Evolutionary conservation across 495 filamentous ascomycete genomes (phyloP).

Genomic region (Sporormia fimetaria): DNA sequence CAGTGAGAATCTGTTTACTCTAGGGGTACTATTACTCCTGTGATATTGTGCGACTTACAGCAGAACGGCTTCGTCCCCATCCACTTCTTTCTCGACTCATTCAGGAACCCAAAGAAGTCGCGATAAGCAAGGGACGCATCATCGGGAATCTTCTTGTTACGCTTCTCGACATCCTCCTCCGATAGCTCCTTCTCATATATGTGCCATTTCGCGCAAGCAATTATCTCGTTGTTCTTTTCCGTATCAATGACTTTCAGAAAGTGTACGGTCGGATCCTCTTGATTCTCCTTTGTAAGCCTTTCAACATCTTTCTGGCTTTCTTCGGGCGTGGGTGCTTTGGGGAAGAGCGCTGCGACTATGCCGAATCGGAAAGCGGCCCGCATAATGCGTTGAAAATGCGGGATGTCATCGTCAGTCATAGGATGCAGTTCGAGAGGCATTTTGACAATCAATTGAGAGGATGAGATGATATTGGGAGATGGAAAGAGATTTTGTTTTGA

Average conservation of each 20-base stretch:
- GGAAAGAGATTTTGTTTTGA: neutral
- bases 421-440: constrained; percentile 19
- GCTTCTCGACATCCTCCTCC: constrained; percentile 13
- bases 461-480: too few relatives aligned
- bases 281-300: neutral
- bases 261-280: constrained; percentile 2
- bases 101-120: constrained; percentile 13
- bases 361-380: constrained; percentile 13
- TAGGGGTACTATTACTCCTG: neutral
- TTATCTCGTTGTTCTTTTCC: constrained; percentile 12
- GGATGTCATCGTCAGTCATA: constrained; percentile 4
- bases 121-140: constrained; percentile 5
- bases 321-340: constrained; percentile 1
- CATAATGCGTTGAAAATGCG: constrained; percentile 7
- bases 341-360: constrained; percentile 7
- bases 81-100: constrained; percentile 1
- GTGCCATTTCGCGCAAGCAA: constrained; percentile 22
- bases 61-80: constrained; percentile 21
- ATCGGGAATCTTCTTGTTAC: constrained; percentile 2
- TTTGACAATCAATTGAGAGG: neutral
- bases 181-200: constrained; percentile 14
- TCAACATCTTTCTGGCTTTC: constrained; percentile 1
- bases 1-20: constrained; percentile 1
- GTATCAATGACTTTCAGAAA: constrained; percentile 24
- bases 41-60: constrained; percentile 6